Conservation (phyloP, 1,284 basidiomycete species). For the Microbotryomycetes sp. region DNA sequence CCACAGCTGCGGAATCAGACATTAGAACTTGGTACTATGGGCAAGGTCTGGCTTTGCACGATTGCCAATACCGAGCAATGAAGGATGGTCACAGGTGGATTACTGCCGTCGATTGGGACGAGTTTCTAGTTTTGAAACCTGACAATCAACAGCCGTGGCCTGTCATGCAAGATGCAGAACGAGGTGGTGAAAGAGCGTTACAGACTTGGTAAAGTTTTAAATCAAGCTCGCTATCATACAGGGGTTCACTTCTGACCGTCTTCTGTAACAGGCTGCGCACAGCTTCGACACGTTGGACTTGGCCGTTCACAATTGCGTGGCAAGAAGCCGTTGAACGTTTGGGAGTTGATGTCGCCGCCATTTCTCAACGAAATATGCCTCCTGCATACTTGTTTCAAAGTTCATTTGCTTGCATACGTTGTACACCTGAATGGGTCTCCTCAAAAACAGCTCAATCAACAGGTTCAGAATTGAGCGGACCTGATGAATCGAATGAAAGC, state of each 20-base stretch:
- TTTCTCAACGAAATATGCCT: not conserved
- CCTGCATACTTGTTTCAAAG: not conserved
- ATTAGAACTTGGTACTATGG: slow-evolving; percentile 1
- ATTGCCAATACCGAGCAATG: slow-evolving; percentile 1
- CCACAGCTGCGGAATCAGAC: not conserved
- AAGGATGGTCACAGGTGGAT: not conserved
- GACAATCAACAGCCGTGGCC: not conserved
- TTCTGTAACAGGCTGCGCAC: not conserved
- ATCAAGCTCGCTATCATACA: too few relatives aligned
- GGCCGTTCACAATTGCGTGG: not conserved
- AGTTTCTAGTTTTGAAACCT: not conserved
- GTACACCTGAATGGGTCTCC: too few relatives aligned
- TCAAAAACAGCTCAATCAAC: too few relatives aligned
- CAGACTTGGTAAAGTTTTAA: not conserved
- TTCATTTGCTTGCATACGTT: not conserved
- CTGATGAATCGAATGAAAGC: not conserved
- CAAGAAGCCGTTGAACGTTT: not conserved
- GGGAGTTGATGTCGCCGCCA: not conserved
- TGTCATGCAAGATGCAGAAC: not conserved
- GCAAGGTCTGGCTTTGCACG: slow-evolving; percentile 1
- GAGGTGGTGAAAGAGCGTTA: not conserved
- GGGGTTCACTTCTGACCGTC: too few relatives aligned
- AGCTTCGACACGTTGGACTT: not conserved
- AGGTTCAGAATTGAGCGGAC: not conserved
- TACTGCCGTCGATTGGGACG: not conserved